These are phyloP conservation scores for Akanthomyces lecanii DNA, from an alignment of 2,329 filamentous ascomycete genomes.

Conservation along the genomic window DNA sequence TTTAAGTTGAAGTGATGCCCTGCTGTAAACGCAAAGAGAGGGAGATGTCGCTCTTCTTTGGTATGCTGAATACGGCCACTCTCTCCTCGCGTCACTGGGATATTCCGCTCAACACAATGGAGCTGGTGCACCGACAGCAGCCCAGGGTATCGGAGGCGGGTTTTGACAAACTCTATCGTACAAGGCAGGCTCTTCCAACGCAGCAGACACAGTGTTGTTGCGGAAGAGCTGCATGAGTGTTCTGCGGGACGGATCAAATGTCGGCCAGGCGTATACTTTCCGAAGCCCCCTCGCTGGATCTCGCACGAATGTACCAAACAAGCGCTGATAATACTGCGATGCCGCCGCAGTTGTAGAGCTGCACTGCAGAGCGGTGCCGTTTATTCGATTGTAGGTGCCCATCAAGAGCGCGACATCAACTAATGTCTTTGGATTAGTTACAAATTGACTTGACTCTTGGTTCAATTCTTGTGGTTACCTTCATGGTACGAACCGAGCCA, in stretches of 20 bases:
- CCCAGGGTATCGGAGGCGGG: neutral
- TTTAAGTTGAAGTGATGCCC: too few species aligned
- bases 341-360: neutral
- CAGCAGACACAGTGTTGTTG: neutral
- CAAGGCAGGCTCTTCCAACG: neutral
- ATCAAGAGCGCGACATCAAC: conserved; percentile 2
- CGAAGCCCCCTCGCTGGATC: neutral
- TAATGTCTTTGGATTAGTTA: neutral
- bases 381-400: neutral
- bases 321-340: neutral
- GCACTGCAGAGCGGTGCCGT: neutral
- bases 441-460: neutral
- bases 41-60: too few species aligned
- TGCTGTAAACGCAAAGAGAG: too few species aligned
- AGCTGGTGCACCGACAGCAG: neutral
- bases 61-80: too few species aligned
- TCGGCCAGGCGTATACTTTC: neutral
- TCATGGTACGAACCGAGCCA: conserved; percentile 8
- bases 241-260: neutral
- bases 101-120: neutral
- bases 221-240: neutral
- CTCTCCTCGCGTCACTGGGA: too few species aligned
- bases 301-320: neutral
- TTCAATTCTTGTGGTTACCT: neutral
- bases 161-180: neutral